These are phyloP conservation scores for Tubosaeta brunneosetosa DNA, from an alignment of 768 basidiomycete species.

Conservation along the genomic window DNA sequence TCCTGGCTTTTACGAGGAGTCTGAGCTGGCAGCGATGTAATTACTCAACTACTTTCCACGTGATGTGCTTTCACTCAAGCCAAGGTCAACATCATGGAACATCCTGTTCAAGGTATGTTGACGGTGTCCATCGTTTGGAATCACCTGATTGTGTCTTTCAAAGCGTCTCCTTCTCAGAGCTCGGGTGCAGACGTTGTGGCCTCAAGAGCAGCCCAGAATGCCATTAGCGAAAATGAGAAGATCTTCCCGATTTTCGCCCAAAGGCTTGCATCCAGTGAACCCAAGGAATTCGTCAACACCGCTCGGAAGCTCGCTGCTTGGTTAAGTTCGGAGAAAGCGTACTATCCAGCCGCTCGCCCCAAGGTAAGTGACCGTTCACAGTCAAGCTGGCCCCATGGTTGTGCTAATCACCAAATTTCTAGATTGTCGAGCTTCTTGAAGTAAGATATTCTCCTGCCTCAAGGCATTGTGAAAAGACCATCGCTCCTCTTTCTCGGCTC, in stretches of 20 bases:
- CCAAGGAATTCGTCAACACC: constrained; percentile 15
- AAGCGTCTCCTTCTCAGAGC: constrained; percentile 7
- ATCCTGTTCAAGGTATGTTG: constrained; percentile 5
- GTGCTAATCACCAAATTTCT: background rate
- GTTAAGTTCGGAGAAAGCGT: constrained; percentile 46
- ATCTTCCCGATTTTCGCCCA: constrained; percentile 34
- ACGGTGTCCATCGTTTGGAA: background rate
- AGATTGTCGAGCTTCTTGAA: constrained; percentile 50
- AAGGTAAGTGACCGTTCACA: constrained; percentile 35
- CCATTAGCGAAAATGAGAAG: constrained; percentile 30
- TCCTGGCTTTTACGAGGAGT: too few relatives aligned
- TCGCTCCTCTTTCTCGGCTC: background rate
- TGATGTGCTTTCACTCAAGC: background rate
- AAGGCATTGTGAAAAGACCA: background rate
- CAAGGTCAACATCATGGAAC: constrained; percentile 9
- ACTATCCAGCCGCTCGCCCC: constrained; percentile 46
- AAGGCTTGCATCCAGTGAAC: constrained; percentile 30
- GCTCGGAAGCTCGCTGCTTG: constrained; percentile 40
- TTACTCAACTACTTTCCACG: constrained; percentile 3
- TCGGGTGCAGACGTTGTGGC: background rate
- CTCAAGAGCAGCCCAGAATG: constrained; percentile 17
- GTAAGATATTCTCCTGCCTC: constrained; percentile 28
- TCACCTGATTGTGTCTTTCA: background rate
- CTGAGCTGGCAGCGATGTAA: too few relatives aligned
- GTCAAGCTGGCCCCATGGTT: background rate